Evolutionary conservation across 768 basidiomycete genomes (phyloP), one percentile per base, ranked within the genome.

Genomic region (Auricularia auricula-judae): DNA sequence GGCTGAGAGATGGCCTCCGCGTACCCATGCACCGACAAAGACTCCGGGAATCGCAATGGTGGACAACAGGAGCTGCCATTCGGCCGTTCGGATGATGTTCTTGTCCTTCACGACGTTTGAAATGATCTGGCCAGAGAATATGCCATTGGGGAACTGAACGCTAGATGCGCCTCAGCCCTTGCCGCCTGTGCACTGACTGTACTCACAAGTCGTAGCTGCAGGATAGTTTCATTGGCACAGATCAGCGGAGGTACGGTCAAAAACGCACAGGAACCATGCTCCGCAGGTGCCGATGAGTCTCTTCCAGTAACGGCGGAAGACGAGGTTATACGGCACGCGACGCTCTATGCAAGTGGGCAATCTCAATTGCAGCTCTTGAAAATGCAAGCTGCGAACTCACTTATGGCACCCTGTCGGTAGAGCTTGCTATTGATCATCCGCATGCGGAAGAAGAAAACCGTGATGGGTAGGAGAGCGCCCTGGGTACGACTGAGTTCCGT

Each of bases 211-310:
- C 39, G 39, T 18, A 51, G 21, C 21, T 51, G 18, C 47, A 51
- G 47, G 29, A 29, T 29, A 29, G 29, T 29, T 29, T 29, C 29
- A 29, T 29, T 29, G 29, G 2, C 47, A 21, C 5, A 18, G 47
- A 18, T 51, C 10, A 51, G 21, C 1, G 5, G 1, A 29, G 23
- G n/a, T 42, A 59, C 11, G 11, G 53, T 54, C 33, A 21, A 35
- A 54, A 23, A 62, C 62, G 14, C 5, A 67, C 33, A 67, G 76
- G 61, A 60, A 85, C 88, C 88, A 90, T 54, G 87, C 85, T 16
- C 86, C 87, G 65, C 82, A 84, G 4, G 87, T 91, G 12, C 89
- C 89, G 63, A 88, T 82, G n/a, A 91, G 74, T 4, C 83, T 60
- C 66, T 74, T 81, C 88, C 88, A 89, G 72, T 89, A 90, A 23